Evolutionary conservation across 805 yeast genomes (phyloP), one percentile per base, ranked within the genome.

Genomic region (Saccharomycopsis fodiens): DNA sequence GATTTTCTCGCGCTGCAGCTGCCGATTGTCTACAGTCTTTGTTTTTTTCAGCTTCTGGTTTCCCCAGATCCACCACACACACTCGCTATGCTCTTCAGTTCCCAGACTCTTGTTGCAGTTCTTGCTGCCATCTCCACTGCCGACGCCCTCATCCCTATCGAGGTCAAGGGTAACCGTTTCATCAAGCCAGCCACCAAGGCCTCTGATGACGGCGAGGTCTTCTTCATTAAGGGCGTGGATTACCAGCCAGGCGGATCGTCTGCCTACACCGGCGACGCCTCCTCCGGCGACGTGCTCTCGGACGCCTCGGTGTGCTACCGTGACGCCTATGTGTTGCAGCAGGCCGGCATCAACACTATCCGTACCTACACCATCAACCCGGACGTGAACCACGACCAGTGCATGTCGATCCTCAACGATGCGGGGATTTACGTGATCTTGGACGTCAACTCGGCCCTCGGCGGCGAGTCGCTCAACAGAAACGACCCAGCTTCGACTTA

Each of bases 161-260:
- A 72, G 35, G 60, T 70, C 50, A 67, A 70, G 46, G 82, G 80
- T 32, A 70, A 71, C 50, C 67, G 82, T 46, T 80, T 83, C 59
- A 75, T 81, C 56, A 65, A 71, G 53, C 82, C 85, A 19, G 64
- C 70, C 36, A 55, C 70, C 4, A 63, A 64, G 43, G 64, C 69
- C 12, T 50, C 60, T 3, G 67, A 66, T 27, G 67, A 68, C 29
- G 81, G 80, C 29, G 70, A 72, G 38, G 82, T 85, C 6, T 89
- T 86, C 61, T 82, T 81, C 62, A 69, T 88, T 46, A 76, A 85
- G 50, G 97, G 97, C 52, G 77, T 89, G 35, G 97, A 87, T 63
- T 89, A 89, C 63, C 95, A 86, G 64, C 94, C 91, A 0, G 96
- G 97, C 52, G 97, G 96, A 1, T 81, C 96, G 0, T 84, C 95